These are phyloP conservation scores for Stereum hirsutum DNA, from an alignment of 1,284 basidiomycete species.

Conservation along the genomic window DNA sequence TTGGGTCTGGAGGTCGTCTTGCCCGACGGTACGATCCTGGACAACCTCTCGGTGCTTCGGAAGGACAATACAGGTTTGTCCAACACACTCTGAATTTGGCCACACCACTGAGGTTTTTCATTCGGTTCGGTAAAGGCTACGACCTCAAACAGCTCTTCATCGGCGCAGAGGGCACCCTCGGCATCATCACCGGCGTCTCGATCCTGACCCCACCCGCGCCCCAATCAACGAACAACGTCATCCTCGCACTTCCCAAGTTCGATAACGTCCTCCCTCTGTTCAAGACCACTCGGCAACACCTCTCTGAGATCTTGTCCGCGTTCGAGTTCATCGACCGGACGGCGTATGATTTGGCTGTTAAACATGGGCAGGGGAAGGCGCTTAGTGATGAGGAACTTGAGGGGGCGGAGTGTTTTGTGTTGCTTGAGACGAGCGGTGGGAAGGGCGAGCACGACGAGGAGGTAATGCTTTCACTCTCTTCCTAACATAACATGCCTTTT, in stretches of 20 bases:
- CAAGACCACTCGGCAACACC: conserved; percentile 59
- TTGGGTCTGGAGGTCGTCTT: conserved; percentile 97
- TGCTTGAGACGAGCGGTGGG: conserved; percentile 93
- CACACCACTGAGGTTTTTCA: not conserved
- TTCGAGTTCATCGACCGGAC: conserved; percentile 96
- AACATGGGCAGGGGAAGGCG: conserved; percentile 63
- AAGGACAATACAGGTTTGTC: conserved; percentile 94
- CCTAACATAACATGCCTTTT: not conserved
- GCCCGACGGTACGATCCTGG: conserved; percentile 92
- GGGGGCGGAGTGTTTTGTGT: conserved; percentile 83
- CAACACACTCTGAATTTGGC: not conserved
- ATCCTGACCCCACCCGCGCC: conserved; percentile 93
- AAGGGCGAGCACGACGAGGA: conserved; percentile 93
- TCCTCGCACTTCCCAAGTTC: conserved; percentile 68
- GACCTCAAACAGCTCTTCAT: conserved; percentile 99
- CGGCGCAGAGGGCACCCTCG: conserved; percentile 93
- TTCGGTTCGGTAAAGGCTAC: conserved; percentile 70
- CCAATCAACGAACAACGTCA: conserved; percentile 71
- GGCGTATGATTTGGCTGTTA: conserved; percentile 79
- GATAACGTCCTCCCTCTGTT: conserved; percentile 67
- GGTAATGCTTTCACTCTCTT: conserved; percentile 34
- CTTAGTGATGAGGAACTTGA: conserved; percentile 60
- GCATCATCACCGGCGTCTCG: conserved; percentile 92
- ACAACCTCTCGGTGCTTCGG: conserved; percentile 76
- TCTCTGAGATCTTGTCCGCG: conserved; percentile 95